These are phyloP conservation scores for Talaromyces sp. DNA, from an alignment of 2,329 filamentous ascomycete species.

Conservation along the genomic window DNA sequence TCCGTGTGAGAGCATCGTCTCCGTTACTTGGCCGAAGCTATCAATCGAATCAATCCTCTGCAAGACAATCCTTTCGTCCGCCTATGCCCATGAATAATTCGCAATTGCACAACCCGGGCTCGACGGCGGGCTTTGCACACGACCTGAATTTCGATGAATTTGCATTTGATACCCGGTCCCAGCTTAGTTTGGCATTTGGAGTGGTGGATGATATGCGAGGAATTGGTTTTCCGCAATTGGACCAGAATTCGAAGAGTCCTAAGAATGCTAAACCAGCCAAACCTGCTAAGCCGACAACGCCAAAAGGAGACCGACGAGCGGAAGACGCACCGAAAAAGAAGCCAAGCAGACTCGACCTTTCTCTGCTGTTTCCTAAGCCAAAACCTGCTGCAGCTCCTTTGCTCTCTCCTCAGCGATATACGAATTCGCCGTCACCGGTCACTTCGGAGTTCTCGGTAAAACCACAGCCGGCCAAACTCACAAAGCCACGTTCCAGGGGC, in stretches of 20 bases:
- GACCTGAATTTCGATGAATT: conserved; percentile 14
- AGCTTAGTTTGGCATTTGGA: conserved; percentile 19
- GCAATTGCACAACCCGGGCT: conserved; percentile 16
- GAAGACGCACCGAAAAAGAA: conserved; percentile 35
- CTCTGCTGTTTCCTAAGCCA: conserved; percentile 44
- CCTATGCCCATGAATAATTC: conserved; percentile 6
- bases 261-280: conserved; percentile 9
- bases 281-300: conserved; percentile 10
- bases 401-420: conserved; percentile 44
- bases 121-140: conserved; percentile 3
- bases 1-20: conserved; percentile 23
- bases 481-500: conserved; percentile 27
- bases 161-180: conserved; percentile 20
- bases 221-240: conserved; percentile 15
- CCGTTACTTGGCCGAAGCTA: conserved; percentile 23
- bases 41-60: conserved; percentile 11
- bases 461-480: conserved; percentile 30
- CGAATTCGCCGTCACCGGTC: conserved; percentile 41
- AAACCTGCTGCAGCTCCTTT: conserved; percentile 33
- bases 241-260: conserved; percentile 6
- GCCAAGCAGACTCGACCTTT: conserved; percentile 44
- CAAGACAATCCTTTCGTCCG: background rate
- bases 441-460: conserved; percentile 36
- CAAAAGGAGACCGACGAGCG: background rate
- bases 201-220: conserved; percentile 19